Conservation (phyloP, 179 eudicot genomes). For the Beta corolliflora region DNA sequence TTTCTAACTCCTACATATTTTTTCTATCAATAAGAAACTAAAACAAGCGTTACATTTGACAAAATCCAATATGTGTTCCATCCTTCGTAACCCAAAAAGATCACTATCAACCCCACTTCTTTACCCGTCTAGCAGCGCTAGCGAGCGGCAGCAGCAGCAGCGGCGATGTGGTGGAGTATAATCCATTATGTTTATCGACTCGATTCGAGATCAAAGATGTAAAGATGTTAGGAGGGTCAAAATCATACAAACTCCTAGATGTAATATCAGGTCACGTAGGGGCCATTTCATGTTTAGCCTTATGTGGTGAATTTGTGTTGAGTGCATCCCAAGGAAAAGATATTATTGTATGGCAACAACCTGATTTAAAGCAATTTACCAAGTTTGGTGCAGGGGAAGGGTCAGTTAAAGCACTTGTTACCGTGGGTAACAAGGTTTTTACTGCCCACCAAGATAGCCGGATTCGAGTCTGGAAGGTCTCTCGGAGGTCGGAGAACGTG, state of each 20-base stretch:
- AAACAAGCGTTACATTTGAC: background rate
- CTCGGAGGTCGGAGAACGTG: conserved; percentile 40
- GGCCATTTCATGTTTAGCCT: conserved; percentile 62
- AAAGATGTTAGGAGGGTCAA: conserved; percentile 17
- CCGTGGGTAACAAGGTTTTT: conserved; percentile 41
- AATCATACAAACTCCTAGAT: conserved; percentile 52
- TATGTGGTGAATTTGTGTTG: conserved; percentile 48
- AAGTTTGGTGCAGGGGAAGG: conserved; percentile 48
- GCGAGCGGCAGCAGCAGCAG: conserved; percentile 13
- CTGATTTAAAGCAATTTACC: conserved; percentile 35
- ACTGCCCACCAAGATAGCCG: conserved; percentile 52
- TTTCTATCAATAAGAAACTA: background rate
- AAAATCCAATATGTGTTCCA: conserved; percentile 24
- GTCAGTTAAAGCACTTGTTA: conserved; percentile 39
- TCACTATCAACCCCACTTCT: conserved; percentile 35
- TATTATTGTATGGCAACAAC: conserved; percentile 53
- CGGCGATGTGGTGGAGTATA: conserved; percentile 13
- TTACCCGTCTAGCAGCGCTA: conserved; percentile 10
- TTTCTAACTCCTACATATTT: too few relatives aligned
- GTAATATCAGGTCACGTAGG: conserved; percentile 66
- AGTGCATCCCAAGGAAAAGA: conserved; percentile 48
- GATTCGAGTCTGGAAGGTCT: conserved; percentile 49
- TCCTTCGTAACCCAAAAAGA: conserved; percentile 27
- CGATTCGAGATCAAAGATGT: conserved; percentile 22
- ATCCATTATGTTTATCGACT: conserved; percentile 28